Base-by-base conservation (phyloP, 108 stramenopile species). In the Thalassiosira profunda region DNA sequence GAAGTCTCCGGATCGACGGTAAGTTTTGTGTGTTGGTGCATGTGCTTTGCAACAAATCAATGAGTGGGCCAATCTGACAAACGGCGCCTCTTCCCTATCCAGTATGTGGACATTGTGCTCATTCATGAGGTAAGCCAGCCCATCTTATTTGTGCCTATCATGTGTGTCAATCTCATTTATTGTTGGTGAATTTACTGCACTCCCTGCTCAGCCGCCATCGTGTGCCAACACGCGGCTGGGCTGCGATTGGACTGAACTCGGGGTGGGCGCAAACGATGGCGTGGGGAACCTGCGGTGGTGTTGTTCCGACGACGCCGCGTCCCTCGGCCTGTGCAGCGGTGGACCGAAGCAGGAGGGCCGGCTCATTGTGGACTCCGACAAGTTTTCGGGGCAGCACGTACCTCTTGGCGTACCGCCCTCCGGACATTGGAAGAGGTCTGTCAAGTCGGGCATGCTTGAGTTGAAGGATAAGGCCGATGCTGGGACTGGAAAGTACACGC, bases 221-320 rank as follows among this genome's bases (percentile, higher is more conserved):
- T 94, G 93, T 79, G 82, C 85, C 20, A 80, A 79, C 17, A 81
- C 85, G 18, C 70, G 68, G 8, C 33, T 45, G 5, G 90, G 93
- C 17, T 94, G 93, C 56, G 90, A 94, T 70, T 94, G 89, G 89
- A 83, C 86, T 0, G 70, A 85, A 5, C 59, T 90, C 23, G 93
- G 93, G 12, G 73, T 94, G 23, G 93, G 93, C 14, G 79, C 80
- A 6, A 47, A 52, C 33, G 80, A 58, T 15, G 84, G 74, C n/a
- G 80, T 75, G 0, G 79, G 69, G 0, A 79, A 71, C 14, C 34
- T 89, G 11, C 78, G 89, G 26, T 94, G 88, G 74, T 94, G 93
- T 47, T 94, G 93, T 59, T 86, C 77, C 30, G 58, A 79, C 33
- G 89, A 94, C 37, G 89, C 93, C 36, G 61, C 85, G 12, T 84